These are phyloP conservation scores for Rubia occidens DNA, from an alignment of 305 asterid species.

Conservation along the genomic window DNA sequence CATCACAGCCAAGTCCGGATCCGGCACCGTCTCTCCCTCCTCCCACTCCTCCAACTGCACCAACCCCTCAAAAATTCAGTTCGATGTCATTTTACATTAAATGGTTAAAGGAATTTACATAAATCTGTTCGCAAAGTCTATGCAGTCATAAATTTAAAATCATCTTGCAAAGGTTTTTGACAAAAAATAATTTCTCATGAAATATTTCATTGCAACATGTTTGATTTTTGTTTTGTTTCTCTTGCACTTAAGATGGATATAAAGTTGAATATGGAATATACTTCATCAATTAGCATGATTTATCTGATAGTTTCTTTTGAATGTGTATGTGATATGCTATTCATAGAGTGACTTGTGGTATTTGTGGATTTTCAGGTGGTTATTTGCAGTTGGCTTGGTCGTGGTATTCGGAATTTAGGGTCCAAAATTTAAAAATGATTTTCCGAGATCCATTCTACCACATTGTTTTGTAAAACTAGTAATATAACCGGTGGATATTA, in stretches of 20 bases:
- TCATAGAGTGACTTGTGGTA: background rate
- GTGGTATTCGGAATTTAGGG: background rate
- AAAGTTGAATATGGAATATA: too few relatives aligned
- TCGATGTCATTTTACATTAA: background rate
- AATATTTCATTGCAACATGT: background rate
- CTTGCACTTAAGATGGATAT: too few relatives aligned
- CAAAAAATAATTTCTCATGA: too few relatives aligned
- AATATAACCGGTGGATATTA: too few relatives aligned
- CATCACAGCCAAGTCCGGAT: background rate
- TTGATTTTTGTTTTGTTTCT: too few relatives aligned
- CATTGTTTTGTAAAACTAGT: too few relatives aligned
- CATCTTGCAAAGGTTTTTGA: background rate
- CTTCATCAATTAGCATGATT: background rate
- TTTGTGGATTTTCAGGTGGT: constrained; percentile 4
- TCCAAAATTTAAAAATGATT: background rate
- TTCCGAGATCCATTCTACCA: too few relatives aligned
- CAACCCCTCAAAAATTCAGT: background rate
- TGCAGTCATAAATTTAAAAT: background rate
- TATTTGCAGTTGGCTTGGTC: background rate
- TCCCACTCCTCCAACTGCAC: background rate
- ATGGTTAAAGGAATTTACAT: background rate
- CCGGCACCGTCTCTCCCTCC: background rate
- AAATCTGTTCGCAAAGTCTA: background rate
- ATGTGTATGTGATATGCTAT: background rate
- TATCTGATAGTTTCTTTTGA: background rate